Conservation (phyloP, 2,329 filamentous ascomycete genomes). For the Pseudogymnoascus sp. region DNA sequence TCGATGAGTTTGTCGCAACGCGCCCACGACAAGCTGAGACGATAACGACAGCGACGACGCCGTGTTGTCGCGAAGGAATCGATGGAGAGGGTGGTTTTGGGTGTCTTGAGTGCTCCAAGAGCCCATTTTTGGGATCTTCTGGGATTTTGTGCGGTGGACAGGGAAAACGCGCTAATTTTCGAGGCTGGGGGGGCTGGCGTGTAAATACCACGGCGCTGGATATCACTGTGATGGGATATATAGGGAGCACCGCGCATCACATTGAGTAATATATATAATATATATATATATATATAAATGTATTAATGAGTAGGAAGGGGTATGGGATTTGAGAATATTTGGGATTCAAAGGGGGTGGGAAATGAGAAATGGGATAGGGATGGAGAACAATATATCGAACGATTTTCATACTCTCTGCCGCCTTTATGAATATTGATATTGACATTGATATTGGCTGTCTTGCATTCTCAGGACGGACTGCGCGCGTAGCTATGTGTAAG, state of each 20-base stretch:
- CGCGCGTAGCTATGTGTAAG: not conserved
- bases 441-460: not conserved
- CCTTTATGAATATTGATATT: not conserved
- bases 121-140: conserved; percentile 3
- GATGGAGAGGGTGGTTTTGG: conserved; percentile 4
- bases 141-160: not conserved
- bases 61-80: conserved; percentile 3
- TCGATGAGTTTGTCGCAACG: not conserved
- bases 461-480: not conserved
- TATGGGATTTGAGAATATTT: not conserved
- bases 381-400: not conserved
- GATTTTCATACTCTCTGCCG: not conserved
- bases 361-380: not conserved
- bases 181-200: not conserved
- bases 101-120: not conserved
- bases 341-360: not conserved
- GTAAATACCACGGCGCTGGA: not conserved
- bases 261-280: not conserved
- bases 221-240: not conserved
- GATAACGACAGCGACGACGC: not conserved
- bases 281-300: not conserved
- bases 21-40: not conserved
- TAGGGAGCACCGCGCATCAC: not conserved
- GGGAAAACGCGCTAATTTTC: conserved; percentile 10
- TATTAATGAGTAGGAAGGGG: not conserved